Percentiles rank a stretch among this genome's conserved stretches.
These are phyloP conservation scores for Cladosporium sp. DNA, from an alignment of 2,329 filamentous ascomycete species.

Conservation along the genomic window DNA sequence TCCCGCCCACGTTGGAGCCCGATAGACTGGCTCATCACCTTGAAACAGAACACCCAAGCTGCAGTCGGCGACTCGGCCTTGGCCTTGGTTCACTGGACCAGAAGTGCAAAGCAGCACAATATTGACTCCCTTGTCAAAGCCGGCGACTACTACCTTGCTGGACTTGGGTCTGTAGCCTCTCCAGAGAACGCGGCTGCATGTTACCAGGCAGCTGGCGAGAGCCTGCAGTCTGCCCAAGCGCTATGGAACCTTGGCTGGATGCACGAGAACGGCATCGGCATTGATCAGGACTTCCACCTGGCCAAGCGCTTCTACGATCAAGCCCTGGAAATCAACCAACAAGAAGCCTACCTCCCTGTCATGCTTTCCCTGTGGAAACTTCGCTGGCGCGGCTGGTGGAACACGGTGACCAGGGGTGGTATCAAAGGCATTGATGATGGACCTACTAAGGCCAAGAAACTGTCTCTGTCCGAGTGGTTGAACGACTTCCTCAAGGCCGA, in stretches of 20 bases:
- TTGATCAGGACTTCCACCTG: slow-evolving; percentile 94
- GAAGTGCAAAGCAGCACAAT: slow-evolving; percentile 89
- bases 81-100: slow-evolving; percentile 90
- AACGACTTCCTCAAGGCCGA: slow-evolving; percentile 73
- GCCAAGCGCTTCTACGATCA: slow-evolving; percentile 96
- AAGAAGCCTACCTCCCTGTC: slow-evolving; percentile 91
- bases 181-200: slow-evolving; percentile 87
- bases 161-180: slow-evolving; percentile 66
- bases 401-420: slow-evolving; percentile 84
- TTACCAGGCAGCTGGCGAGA: slow-evolving; percentile 89
- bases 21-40: slow-evolving; percentile 57
- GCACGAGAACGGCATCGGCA: slow-evolving; percentile 93
- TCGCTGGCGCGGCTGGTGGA: slow-evolving; percentile 86
- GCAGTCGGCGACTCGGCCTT: slow-evolving; percentile 57
- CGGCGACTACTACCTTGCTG: slow-evolving; percentile 93
- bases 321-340: slow-evolving; percentile 78
- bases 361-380: slow-evolving; percentile 85
- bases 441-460: slow-evolving; percentile 37
- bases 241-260: slow-evolving; percentile 99
- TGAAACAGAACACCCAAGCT: slow-evolving; percentile 41
- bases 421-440: slow-evolving; percentile 93
- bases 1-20: slow-evolving; percentile 43
- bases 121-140: slow-evolving; percentile 95
- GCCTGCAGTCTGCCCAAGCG: slow-evolving; percentile 88
- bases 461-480: slow-evolving; percentile 77